Evolutionary conservation across 73 alveolate genomes (phyloP).

Genomic region (Paramecium primaurelia): DNA sequence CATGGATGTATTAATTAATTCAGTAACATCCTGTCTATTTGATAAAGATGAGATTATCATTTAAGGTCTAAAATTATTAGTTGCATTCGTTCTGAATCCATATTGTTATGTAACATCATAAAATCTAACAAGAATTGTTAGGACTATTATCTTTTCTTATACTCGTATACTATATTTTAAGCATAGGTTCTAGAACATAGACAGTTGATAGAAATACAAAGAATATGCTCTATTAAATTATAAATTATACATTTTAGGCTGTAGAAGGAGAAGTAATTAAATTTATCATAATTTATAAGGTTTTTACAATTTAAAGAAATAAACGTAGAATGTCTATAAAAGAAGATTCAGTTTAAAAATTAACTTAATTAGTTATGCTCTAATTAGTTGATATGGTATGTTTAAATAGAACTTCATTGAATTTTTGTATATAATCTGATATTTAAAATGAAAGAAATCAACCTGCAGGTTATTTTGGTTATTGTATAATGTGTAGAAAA

Average conservation of each 20-base stretch:
- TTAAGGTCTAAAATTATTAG: not conserved
- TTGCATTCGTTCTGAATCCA: slow-evolving; percentile 16
- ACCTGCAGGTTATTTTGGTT: slow-evolving; percentile 92
- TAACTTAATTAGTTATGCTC: not conserved
- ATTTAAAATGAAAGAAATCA: slow-evolving; percentile 80
- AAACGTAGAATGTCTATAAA: not conserved
- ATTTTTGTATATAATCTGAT: not conserved
- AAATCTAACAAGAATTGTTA: not conserved
- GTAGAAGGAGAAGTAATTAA: slow-evolving; percentile 2
- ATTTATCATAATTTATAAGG: not conserved
- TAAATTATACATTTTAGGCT: not conserved
- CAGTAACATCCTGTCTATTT: not conserved
- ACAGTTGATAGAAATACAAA: not conserved
- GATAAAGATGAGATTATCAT: slow-evolving; percentile 4
- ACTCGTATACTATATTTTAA: not conserved
- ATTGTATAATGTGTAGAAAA: slow-evolving; percentile 95
- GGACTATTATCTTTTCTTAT: not conserved
- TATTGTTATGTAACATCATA: not conserved
- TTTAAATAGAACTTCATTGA: not conserved
- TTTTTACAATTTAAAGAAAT: not conserved
- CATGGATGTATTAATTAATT: not conserved
- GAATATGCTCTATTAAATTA: not conserved
- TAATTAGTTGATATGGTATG: not conserved
- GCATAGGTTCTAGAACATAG: not conserved
- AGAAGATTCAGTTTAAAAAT: slow-evolving; percentile 14